Evolutionary conservation across 2,329 filamentous ascomycete species (phyloP).

Genomic region (Diaporthe citri): DNA sequence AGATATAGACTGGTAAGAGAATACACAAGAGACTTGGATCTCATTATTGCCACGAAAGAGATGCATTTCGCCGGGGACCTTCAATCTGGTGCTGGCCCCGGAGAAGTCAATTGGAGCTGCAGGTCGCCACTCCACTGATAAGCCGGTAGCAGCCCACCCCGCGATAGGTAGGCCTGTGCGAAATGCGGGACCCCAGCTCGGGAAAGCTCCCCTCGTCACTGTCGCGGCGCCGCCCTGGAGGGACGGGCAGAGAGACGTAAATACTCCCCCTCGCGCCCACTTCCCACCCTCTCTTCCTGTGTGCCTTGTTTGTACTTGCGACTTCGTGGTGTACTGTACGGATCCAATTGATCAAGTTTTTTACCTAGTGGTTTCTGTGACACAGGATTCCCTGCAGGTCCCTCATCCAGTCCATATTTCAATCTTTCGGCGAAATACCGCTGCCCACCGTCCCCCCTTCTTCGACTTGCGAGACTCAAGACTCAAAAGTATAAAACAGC

Average conservation of each 20-base stretch:
- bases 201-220: conserved; percentile 34
- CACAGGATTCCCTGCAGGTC: conserved; percentile 23
- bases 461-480: conserved; percentile 4
- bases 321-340: conserved; percentile 32
- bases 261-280: conserved; percentile 26
- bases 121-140: conserved; percentile 39
- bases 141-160: conserved; percentile 36
- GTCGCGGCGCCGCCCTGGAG: not conserved
- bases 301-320: conserved; percentile 34
- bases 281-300: not conserved
- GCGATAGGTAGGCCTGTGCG: conserved; percentile 30
- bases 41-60: not conserved
- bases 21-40: fast-evolving
- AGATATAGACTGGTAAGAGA: not conserved
- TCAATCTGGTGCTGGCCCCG: conserved; percentile 3
- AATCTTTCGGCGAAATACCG: conserved; percentile 22
- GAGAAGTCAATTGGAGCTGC: conserved; percentile 29
- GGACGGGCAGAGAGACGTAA: conserved; percentile 29
- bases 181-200: conserved; percentile 20
- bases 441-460: not conserved
- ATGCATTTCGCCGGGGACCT: not conserved
- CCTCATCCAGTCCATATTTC: not conserved
- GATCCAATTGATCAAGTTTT: conserved; percentile 39
- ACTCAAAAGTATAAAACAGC: conserved; percentile 32
- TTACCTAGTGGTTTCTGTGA: conserved; percentile 32